phyloP scores from a whole-genome alignment of 495 filamentous ascomycete genomes.

The Xylaria grammica region DNA sequence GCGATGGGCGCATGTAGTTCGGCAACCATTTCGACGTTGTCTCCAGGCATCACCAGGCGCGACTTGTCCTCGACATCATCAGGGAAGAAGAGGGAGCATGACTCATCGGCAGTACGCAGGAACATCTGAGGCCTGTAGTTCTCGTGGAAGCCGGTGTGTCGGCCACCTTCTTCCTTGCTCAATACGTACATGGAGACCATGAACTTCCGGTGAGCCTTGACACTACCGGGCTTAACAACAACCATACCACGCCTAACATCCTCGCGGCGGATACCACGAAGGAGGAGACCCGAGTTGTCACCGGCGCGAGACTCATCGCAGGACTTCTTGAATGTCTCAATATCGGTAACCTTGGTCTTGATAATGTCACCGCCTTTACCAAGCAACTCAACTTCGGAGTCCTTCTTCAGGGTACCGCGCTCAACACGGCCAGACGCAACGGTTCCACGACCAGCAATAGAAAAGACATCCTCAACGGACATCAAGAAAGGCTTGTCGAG shows the following conservation, averaged over 20 bases:
- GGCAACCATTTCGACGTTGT: slow-evolving; percentile 97
- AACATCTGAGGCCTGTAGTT: slow-evolving; percentile 97
- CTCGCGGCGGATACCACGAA: slow-evolving; percentile 93
- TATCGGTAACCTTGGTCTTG: slow-evolving; percentile 99
- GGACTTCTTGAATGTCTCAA: slow-evolving; percentile 99
- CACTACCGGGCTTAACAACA: slow-evolving; percentile 74
- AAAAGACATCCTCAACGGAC: slow-evolving; percentile 98
- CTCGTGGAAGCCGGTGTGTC: slow-evolving; percentile 87
- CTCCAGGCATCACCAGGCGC: slow-evolving; percentile 92
- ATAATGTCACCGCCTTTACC: slow-evolving; percentile 77
- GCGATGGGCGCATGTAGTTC: slow-evolving; percentile 80
- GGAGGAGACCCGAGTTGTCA: slow-evolving; percentile 97
- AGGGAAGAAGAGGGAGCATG: slow-evolving; percentile 79
- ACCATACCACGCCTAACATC: slow-evolving; percentile 95
- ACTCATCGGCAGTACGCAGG: slow-evolving; percentile 92
- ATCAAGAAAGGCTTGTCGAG: slow-evolving; percentile 98
- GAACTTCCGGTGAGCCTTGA: slow-evolving; percentile 87
- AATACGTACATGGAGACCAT: slow-evolving; percentile 94
- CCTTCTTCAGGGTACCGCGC: slow-evolving; percentile 90
- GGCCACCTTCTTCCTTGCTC: slow-evolving; percentile 95
- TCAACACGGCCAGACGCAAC: slow-evolving; percentile 97
- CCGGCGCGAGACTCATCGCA: slow-evolving; percentile 92
- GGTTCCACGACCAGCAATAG: slow-evolving; percentile 95
- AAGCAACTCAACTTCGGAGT: slow-evolving; percentile 89
- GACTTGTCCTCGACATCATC: slow-evolving; percentile 70